Base-by-base conservation (phyloP, 345 rosid species). In the Rhodomyrtus tomentosa region DNA sequence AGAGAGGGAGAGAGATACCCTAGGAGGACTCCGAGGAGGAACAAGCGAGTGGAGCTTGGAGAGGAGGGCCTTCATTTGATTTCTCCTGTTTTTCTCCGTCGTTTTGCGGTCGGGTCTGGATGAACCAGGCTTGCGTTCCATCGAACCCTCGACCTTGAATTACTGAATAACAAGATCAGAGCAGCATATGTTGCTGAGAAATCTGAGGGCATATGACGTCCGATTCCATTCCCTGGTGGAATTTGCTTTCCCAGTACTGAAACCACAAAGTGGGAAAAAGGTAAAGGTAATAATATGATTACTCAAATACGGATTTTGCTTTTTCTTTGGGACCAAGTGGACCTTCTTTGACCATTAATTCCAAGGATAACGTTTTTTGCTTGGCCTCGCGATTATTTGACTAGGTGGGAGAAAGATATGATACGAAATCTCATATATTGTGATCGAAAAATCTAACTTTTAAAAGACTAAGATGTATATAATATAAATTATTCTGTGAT, bases 21-120 rank as follows among this genome's bases (percentile, higher is more conserved):
- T 55, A 22, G 59, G 27, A 32, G 88, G 88, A 91, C 80, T 84
- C 81, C 87, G 88, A 42, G 80, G 92, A 25, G 92, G 92, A 8
- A 94, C 84, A 52, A 94, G 92, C 56, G 94, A 90, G 62, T 86
- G 83, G 80, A 94, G 97, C 58, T 86, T 48, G 88, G 90, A 83
- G 89, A 87, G 88, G 55, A 94, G 94, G 82, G 83, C 82, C 84
- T 92, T 94, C 97, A 92, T 93, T 51, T 90, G 94, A 87, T 86
- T 93, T 85, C 97, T 94, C 80, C 97, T 85, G 32, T 93, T 92
- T 84, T 87, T 93, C 76, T 94, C 97, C 1, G 87, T 81, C 10
- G 90, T 86, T 84, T 93, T 94, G 68, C 95, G 88, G 51, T 94
- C 93, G 22, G 89, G 82, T 88, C 87, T 88, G 32, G 92, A 90